A percentile compares a stretch with the other conserved stretches of the same genome.
phyloP scores from a whole-genome alignment of 2,329 filamentous ascomycete species.

The Cryphonectria nitschkei region DNA sequence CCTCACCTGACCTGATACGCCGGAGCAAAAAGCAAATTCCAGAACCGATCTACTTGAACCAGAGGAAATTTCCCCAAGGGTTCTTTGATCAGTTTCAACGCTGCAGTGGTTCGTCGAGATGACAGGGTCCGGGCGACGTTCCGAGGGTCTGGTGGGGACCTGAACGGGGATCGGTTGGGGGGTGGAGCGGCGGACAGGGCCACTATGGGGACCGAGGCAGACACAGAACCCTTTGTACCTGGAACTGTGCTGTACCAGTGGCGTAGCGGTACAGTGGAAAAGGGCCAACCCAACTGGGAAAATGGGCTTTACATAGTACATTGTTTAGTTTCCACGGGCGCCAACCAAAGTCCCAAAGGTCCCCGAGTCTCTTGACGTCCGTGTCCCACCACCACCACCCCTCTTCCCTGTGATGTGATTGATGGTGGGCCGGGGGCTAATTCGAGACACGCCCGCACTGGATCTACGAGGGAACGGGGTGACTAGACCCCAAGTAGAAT shows the following conservation, averaged over 20 bases:
- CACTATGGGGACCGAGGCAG: background rate
- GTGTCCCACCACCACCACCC: no score
- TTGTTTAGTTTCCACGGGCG: no score
- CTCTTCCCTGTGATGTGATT: background rate
- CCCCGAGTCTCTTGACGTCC: no score
- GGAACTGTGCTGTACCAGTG: background rate
- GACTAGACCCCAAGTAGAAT: constrained; percentile 6
- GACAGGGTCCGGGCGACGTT: constrained; percentile 5
- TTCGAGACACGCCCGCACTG: background rate
- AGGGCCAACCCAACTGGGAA: no score
- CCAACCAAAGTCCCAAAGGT: background rate
- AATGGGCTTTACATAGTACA: background rate
- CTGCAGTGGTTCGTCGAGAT: background rate
- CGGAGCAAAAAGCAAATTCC: background rate
- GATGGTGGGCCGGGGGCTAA: background rate
- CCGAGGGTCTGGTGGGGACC: background rate
- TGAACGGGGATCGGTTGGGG: background rate
- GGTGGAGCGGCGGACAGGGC: no score
- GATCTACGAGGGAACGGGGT: background rate
- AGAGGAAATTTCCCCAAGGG: background rate
- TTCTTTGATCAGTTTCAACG: background rate
- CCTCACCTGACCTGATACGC: background rate
- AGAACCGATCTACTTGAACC: background rate
- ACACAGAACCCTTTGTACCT: background rate
- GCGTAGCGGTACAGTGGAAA: no score